Percentiles rank a stretch among this genome's conserved stretches.
Evolutionary conservation across 2,329 filamentous ascomycete genomes (phyloP).

Genomic region (Fusarium pseudocircinatum): DNA sequence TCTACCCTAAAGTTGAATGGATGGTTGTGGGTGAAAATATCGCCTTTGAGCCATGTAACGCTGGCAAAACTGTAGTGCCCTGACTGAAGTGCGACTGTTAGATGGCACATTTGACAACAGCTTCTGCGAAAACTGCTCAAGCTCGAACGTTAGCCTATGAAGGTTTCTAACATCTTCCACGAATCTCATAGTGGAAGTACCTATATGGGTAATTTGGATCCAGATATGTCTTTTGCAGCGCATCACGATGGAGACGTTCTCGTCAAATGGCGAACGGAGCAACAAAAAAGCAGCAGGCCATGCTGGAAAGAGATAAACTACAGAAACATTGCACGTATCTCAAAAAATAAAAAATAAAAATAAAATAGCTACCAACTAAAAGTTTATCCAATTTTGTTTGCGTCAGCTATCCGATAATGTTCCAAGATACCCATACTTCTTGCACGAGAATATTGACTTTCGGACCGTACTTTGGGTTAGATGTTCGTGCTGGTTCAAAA

Average conservation of each 20-base stretch:
- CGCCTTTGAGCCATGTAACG: not conserved
- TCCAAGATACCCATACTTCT: no score
- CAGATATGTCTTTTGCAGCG: not conserved
- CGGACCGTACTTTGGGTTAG: no score
- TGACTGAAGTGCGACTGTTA: not conserved
- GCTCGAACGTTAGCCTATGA: not conserved
- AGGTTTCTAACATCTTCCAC: not conserved
- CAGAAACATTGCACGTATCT: no score
- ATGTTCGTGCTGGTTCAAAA: no score
- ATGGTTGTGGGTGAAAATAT: not conserved
- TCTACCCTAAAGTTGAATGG: not conserved
- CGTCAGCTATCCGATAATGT: no score
- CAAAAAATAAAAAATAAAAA: no score
- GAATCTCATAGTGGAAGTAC: not conserved
- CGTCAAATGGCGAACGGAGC: no score
- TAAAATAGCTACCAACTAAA: no score
- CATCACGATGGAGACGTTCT: rapidly evolving
- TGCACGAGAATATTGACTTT: not conserved
- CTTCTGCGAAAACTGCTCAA: not conserved
- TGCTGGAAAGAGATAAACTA: no score
- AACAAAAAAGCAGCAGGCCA: no score
- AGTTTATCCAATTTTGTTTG: no score
- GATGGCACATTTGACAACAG: not conserved
- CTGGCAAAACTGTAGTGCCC: not conserved
- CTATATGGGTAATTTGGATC: not conserved